These are phyloP conservation scores for Solanum pennellii DNA, from an alignment of 257 asterid genomes.

Conservation along the genomic window DNA sequence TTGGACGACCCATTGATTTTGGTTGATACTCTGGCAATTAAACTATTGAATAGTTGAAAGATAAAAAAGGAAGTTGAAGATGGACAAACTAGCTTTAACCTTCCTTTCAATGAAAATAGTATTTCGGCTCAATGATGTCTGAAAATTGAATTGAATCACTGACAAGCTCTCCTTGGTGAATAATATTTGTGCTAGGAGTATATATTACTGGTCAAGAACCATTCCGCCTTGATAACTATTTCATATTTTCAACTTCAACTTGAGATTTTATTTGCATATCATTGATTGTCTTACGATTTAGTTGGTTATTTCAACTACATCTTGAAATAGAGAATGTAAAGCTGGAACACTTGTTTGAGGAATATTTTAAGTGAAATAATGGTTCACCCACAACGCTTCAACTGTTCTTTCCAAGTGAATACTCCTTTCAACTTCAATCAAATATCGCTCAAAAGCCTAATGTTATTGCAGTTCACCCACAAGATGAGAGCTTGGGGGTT, in stretches of 20 bases:
- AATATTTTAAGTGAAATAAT: neutral
- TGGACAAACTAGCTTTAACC: neutral
- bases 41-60: neutral
- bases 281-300: neutral
- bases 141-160: neutral
- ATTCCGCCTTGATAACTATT: neutral
- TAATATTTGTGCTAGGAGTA: neutral
- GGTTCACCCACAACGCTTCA: neutral
- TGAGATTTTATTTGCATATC: neutral
- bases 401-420: neutral
- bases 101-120: neutral
- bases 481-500: neutral
- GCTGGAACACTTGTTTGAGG: neutral
- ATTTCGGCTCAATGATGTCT: neutral
- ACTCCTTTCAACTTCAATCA: neutral
- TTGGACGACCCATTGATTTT: neutral
- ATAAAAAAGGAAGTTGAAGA: neutral
- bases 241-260: neutral
- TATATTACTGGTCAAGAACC: neutral
- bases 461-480: neutral
- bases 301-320: neutral
- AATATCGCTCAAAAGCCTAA: neutral
- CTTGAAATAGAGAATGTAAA: neutral
- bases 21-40: neutral
- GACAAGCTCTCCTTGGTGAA: neutral